Evolutionary conservation across 164 flowering plant genomes (phyloP).

Genomic region (Cinnamomum chago): DNA sequence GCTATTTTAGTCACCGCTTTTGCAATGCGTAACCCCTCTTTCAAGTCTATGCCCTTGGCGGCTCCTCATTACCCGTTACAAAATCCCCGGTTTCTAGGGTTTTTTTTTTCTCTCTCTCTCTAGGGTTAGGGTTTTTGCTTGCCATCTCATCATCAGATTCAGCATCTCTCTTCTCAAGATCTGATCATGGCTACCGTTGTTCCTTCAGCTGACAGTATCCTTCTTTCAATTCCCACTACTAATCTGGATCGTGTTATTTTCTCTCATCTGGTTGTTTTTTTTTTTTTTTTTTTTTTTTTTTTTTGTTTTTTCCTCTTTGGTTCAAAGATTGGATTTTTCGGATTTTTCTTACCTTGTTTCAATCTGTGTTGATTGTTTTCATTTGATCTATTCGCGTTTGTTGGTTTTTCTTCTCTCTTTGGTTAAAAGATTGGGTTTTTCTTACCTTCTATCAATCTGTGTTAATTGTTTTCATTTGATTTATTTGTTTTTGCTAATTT

Average conservation of each 20-base stretch:
- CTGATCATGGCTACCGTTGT: constrained; percentile 36
- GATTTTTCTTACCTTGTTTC: neutral
- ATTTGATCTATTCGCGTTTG: neutral
- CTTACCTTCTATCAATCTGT: neutral
- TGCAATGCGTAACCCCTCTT: constrained; percentile 2
- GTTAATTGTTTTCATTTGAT: neutral
- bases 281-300: no score
- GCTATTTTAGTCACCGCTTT: constrained; percentile 32
- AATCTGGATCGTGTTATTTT: constrained; percentile 4
- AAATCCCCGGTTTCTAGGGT: neutral
- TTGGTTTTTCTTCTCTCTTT: no score
- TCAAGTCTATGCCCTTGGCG: constrained; percentile 11
- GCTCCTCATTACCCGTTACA: constrained; percentile 12
- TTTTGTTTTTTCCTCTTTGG: neutral
- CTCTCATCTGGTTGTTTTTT: neutral
- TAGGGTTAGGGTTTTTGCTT: neutral
- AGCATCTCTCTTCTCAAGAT: constrained; percentile 4
- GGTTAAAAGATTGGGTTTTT: neutral
- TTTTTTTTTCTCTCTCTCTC: neutral
- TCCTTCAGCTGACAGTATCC: constrained; percentile 44
- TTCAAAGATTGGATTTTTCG: neutral
- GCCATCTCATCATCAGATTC: neutral
- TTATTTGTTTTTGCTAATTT: no score
- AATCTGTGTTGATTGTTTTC: neutral
- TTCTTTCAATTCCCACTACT: neutral